phyloP scores from a whole-genome alignment of 768 basidiomycete genomes.

The Lactifluus rugatus region DNA sequence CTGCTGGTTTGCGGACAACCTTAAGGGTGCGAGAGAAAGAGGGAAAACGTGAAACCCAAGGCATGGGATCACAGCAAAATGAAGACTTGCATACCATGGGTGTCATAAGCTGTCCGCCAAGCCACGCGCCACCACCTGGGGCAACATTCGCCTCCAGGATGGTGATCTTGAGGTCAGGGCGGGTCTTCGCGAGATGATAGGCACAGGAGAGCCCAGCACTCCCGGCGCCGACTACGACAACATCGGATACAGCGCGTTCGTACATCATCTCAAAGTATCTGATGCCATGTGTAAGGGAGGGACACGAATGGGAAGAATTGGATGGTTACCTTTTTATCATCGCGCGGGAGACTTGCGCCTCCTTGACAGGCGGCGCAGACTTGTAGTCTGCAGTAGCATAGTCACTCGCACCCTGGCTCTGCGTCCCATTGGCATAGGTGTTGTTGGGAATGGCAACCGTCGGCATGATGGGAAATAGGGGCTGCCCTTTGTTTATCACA shows the following conservation, averaged over 20 bases:
- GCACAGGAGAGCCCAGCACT: constrained; percentile 60
- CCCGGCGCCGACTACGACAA: constrained; percentile 69
- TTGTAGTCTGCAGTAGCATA: constrained; percentile 43
- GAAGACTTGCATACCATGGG: constrained; percentile 46
- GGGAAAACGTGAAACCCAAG: neutral
- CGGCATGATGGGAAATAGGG: neutral
- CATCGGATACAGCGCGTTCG: constrained; percentile 64
- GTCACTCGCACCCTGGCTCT: constrained; percentile 17
- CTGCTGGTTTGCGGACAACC: constrained; percentile 72
- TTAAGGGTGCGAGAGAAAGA: constrained; percentile 21
- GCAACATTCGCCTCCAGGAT: constrained; percentile 74
- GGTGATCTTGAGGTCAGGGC: constrained; percentile 57
- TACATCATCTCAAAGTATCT: constrained; percentile 71
- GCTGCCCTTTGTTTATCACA: neutral
- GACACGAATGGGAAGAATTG: neutral
- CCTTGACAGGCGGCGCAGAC: constrained; percentile 58
- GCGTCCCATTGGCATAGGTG: neutral
- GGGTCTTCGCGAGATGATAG: constrained; percentile 55
- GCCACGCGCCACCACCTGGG: constrained; percentile 60
- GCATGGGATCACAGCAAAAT: too few relatives aligned
- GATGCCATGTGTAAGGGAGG: neutral
- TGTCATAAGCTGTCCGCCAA: constrained; percentile 71
- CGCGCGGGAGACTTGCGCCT: constrained; percentile 65
- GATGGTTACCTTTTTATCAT: constrained; percentile 58
- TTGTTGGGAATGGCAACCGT: neutral